phyloP scores from a whole-genome alignment of 1,284 basidiomycete genomes.

The Dichomitus squalens region DNA sequence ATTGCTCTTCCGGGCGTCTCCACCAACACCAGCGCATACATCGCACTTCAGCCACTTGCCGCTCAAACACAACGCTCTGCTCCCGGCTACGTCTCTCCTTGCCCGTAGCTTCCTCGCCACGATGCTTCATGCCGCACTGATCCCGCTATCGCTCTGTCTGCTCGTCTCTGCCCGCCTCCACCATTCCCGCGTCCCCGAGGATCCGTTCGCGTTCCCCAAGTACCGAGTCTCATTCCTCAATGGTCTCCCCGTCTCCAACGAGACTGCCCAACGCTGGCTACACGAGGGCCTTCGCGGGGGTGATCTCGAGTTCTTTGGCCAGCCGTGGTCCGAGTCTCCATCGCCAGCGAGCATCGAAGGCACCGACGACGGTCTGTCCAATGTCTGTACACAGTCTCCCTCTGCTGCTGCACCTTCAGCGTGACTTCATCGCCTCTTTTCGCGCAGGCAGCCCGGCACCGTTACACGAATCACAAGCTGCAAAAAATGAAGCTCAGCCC shows the following conservation, averaged over 20 bases:
- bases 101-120: slow-evolving; percentile 1
- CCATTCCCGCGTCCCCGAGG: slow-evolving; percentile 71
- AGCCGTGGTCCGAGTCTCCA: slow-evolving; percentile 51
- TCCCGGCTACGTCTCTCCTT: slow-evolving; percentile 2
- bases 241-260: slow-evolving; percentile 71
- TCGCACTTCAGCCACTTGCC: too few species aligned
- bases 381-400: slow-evolving; percentile 27
- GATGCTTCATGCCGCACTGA: slow-evolving; percentile 20
- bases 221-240: slow-evolving; percentile 83
- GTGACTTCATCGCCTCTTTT: slow-evolving; percentile 15
- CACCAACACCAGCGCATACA: too few species aligned
- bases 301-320: slow-evolving; percentile 74
- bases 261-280: slow-evolving; percentile 77
- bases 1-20: neutral
- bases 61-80: too few species aligned
- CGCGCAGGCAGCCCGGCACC: slow-evolving; percentile 30
- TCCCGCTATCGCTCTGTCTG: slow-evolving; percentile 24
- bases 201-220: slow-evolving; percentile 84
- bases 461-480: slow-evolving; percentile 43
- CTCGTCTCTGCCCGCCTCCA: slow-evolving; percentile 48
- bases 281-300: slow-evolving; percentile 68
- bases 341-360: slow-evolving; percentile 56
- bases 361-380: slow-evolving; percentile 35
- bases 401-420: neutral
- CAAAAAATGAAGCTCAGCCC: slow-evolving; percentile 75